Evolutionary conservation across 306 rosid species (phyloP), one percentile per base, ranked within the genome.

Genomic region (Castanopsis chinensis): DNA sequence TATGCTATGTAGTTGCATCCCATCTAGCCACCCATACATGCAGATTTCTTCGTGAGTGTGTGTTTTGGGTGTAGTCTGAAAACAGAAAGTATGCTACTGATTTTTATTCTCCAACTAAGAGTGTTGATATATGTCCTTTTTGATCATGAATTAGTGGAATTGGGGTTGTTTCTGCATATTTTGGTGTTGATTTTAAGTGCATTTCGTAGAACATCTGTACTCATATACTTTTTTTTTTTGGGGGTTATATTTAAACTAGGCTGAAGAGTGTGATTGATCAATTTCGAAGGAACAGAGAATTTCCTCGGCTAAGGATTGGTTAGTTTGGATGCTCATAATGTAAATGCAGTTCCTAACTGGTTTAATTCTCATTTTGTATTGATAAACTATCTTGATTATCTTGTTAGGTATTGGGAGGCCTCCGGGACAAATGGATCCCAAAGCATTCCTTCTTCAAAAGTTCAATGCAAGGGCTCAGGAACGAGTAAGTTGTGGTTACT

Each of bases 381-480:
- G 41, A 74, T 32, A 17, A 64, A 59, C 19, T 69, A 12, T 76
- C 20, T 32, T 61, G 32, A 33, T 11, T 78, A 41, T 58, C 64
- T 73, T 72, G 35, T 21, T 63, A 93, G 99, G 98, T 75, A 95
- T 93, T 53, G 99, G 96, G 56, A 89, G 86, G 17, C 53, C 97
- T 73, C 96, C 99, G 41, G 98, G 98, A 72, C 98, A 93, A 88
- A 95, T 95, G 99, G 99, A 95, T 86, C 97, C 99, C 53, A 93
- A 95, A 82, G 99, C 98, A 49, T 95, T 90, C 85, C 82, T 95
- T 89, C 99, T 95, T 76, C 96, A 91, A 85, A 90, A 88, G 74
- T 93, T 95, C 85, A 95, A 89, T 49, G 76, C 84, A 70, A 84
- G 85, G 10, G 92, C 99, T 86, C 94, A 72, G 83, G 90, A 86